Evolutionary conservation across 2,329 filamentous ascomycete genomes (phyloP), one percentile per base, ranked within the genome.

Genomic region (Monosporascus sp.): DNA sequence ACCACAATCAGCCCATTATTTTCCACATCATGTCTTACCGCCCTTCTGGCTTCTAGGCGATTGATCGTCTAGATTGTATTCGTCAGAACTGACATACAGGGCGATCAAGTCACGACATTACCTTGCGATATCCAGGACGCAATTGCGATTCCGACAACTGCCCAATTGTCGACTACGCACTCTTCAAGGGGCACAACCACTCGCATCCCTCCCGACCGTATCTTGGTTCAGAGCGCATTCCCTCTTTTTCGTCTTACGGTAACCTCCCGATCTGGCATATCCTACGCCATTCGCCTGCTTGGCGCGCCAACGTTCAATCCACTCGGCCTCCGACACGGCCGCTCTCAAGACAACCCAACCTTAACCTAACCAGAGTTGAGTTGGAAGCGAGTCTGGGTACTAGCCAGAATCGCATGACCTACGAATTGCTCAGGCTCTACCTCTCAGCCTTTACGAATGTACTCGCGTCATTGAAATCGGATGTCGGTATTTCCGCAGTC

Each of bases 21-120:
- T 55, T 35, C 25, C 55, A 47, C 58, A 58, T 60, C 22, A 62
- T 65, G 57, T 59, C 52, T 54, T 64, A n/a, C 48, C 55, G 51
- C 57, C 57, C 53, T 50, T 57, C 56, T 57, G 52, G 51, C 54
- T 61, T 47, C 60, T 62, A 65, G 62, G 61, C 61, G 56, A 55
- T 47, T 53, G 47, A 50, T 59, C 58, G 62, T 63, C 63, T 65
- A 58, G 60, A 58, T 55, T 48, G 55, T 57, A 48, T 56, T 56
- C 50, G 25, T 53, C 49, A 46, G 38, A 54, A 55, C 55, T 56
- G 47, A 47, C 50, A 35, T 45, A 46, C 58, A 61, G 62, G 56
- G 53, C 39, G 18, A 43, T 14, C 9, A 14, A 18, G 22, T 20
- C n/a, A 24, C 38, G 22, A 20, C 20, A 43, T 18, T 14, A 54